These are phyloP conservation scores for Solanum infundibuliforme DNA, from an alignment of 257 asterid genomes.

Conservation along the genomic window DNA sequence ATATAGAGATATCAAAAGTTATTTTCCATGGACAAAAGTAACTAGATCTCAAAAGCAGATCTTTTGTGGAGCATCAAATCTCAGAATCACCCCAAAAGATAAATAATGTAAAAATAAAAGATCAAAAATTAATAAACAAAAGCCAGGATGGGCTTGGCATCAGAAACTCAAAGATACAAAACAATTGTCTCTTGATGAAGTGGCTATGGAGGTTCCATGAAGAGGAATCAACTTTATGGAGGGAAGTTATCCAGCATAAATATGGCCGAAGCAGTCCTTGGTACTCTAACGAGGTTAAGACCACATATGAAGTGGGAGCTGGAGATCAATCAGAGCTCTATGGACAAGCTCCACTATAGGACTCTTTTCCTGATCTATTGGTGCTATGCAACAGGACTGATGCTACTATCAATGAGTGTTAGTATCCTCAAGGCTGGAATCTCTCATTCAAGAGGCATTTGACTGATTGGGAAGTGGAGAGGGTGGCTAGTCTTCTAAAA, in stretches of 20 bases:
- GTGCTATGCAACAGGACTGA: not conserved
- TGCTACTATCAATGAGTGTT: not conserved
- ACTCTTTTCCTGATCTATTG: not conserved
- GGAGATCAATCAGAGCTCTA: not conserved
- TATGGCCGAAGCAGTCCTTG: not conserved
- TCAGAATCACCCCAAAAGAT: not conserved
- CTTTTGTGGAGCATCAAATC: not conserved
- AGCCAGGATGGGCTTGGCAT: not conserved
- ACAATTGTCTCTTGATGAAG: not conserved
- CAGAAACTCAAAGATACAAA: not conserved
- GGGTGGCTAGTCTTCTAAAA: not conserved
- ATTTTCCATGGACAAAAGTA: not conserved
- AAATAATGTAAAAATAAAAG: not conserved
- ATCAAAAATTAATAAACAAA: not conserved
- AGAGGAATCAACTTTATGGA: not conserved
- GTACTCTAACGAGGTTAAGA: not conserved
- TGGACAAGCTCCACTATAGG: not conserved
- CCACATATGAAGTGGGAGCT: not conserved
- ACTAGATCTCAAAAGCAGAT: not conserved
- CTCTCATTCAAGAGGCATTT: not conserved
- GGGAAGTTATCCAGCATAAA: not conserved
- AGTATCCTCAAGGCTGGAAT: not conserved
- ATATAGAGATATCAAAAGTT: not conserved
- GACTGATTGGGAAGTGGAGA: not conserved
- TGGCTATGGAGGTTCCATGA: not conserved